These are phyloP conservation scores for Talaromyces sp. DNA, from an alignment of 2,329 filamentous ascomycete species.

Conservation along the genomic window DNA sequence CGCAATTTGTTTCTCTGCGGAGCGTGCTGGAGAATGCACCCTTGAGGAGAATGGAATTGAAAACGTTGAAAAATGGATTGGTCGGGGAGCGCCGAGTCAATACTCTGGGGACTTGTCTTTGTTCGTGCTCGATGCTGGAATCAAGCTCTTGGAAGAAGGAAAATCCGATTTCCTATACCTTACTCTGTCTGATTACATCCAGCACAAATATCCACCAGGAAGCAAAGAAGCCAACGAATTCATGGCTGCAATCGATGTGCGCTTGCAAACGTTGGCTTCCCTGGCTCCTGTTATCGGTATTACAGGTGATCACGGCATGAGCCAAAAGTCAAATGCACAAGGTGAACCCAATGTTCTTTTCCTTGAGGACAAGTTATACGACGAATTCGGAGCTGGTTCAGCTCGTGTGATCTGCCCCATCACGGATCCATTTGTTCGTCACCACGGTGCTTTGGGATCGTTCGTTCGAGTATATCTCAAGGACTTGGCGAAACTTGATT, in stretches of 20 bases:
- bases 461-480: slow-evolving; percentile 44
- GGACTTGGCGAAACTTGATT: slow-evolving; percentile 23
- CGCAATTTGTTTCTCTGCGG: slow-evolving; percentile 42
- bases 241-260: slow-evolving; percentile 33
- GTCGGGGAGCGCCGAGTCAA: slow-evolving; percentile 36
- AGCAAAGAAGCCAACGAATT: slow-evolving; percentile 39
- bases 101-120: slow-evolving; percentile 47
- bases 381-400: slow-evolving; percentile 29
- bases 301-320: slow-evolving; percentile 47
- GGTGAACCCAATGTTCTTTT: slow-evolving; percentile 42
- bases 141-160: slow-evolving; percentile 41
- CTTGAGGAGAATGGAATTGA: slow-evolving; percentile 36
- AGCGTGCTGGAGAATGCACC: slow-evolving; percentile 31
- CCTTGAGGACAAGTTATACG: slow-evolving; percentile 38
- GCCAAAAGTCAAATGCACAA: slow-evolving; percentile 34
- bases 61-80: slow-evolving; percentile 39
- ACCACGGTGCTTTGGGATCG: slow-evolving; percentile 44
- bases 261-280: slow-evolving; percentile 32
- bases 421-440: slow-evolving; percentile 44
- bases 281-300: slow-evolving; percentile 39
- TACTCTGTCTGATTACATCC: slow-evolving; percentile 47
- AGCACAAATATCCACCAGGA: slow-evolving; percentile 44
- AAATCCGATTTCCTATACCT: slow-evolving; percentile 44
- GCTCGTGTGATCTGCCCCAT: slow-evolving; percentile 46
- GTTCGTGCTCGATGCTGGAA: slow-evolving; percentile 44